phyloP scores from a whole-genome alignment of 495 filamentous ascomycete species.

The Echria macrotheca region DNA sequence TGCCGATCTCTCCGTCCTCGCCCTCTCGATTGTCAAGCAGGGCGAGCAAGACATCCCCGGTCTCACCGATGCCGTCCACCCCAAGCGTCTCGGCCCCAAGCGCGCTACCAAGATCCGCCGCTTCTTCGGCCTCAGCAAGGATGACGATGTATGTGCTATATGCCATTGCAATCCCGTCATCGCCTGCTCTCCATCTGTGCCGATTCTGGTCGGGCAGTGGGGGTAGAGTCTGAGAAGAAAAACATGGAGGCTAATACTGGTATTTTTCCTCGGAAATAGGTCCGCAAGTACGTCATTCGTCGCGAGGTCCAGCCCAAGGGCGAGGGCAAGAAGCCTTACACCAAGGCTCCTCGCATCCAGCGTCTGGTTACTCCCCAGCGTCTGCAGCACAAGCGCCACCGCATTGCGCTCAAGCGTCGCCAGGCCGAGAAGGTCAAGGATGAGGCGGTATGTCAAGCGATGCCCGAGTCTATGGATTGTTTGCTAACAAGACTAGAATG shows the following conservation, averaged over 20 bases:
- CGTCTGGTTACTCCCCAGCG: constrained; percentile 98
- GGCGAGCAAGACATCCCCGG: constrained; percentile 90
- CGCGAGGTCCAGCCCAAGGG: constrained; percentile 92
- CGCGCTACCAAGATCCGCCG: constrained; percentile 97
- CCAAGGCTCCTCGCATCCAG: constrained; percentile 99
- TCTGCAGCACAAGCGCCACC: constrained; percentile 98
- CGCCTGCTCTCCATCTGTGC: constrained; percentile 47
- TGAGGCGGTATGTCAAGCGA: constrained; percentile 90
- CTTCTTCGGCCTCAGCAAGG: constrained; percentile 98
- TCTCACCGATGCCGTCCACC: constrained; percentile 91
- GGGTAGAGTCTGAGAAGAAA: constrained; percentile 50
- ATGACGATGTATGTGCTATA: constrained; percentile 87
- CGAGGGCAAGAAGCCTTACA: constrained; percentile 95
- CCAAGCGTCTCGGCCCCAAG: constrained; percentile 98
- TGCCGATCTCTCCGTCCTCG: constrained; percentile 88
- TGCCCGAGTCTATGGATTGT: background rate
- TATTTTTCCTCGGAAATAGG: constrained; percentile 45
- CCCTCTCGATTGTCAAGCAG: constrained; percentile 93
- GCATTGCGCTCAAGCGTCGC: constrained; percentile 94
- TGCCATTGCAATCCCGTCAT: constrained; percentile 43
- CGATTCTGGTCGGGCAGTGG: constrained; percentile 43
- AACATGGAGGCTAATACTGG: constrained; percentile 35
- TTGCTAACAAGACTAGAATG: constrained; percentile 56
- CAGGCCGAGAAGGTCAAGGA: constrained; percentile 91
- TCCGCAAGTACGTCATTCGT: constrained; percentile 98